Evolutionary conservation across 805 yeast genomes (phyloP).

Genomic region (Lipomyces mesembrius): DNA sequence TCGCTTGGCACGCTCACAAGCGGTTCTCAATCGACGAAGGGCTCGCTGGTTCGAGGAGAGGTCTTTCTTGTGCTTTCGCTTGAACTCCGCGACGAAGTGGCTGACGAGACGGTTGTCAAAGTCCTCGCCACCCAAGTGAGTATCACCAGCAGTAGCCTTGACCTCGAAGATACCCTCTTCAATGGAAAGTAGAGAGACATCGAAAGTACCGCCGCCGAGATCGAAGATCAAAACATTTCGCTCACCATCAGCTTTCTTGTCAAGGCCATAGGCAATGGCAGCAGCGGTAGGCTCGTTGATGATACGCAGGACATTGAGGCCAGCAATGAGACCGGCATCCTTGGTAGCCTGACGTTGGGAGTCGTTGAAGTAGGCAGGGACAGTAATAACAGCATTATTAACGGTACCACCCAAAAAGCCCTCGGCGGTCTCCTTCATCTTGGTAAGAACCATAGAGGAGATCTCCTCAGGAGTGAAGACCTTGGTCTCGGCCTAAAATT

Average conservation of each 20-base stretch:
- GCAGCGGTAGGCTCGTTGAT: slow-evolving; percentile 99
- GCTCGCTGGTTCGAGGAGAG: slow-evolving; percentile 93
- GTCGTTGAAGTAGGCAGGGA: slow-evolving; percentile 96
- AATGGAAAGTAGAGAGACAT: slow-evolving; percentile 89
- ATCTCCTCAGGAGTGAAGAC: slow-evolving; percentile 92
- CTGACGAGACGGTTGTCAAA: slow-evolving; percentile 95
- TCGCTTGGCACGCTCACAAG: slow-evolving; percentile 99
- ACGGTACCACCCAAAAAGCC: slow-evolving; percentile 82
- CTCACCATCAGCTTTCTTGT: slow-evolving; percentile 68
- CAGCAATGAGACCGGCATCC: slow-evolving; percentile 97
- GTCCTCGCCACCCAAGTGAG: slow-evolving; percentile 98
- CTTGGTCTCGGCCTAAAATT: slow-evolving; percentile 68
- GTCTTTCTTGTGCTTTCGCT: slow-evolving; percentile 97
- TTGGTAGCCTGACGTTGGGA: slow-evolving; percentile 98
- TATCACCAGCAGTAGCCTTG: slow-evolving; percentile 91
- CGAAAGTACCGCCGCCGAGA: slow-evolving; percentile 99
- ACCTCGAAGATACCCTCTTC: slow-evolving; percentile 97
- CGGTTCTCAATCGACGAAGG: slow-evolving; percentile 96
- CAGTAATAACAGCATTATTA: slow-evolving; percentile 92
- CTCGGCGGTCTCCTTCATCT: slow-evolving; percentile 95
- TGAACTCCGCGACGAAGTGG: slow-evolving; percentile 93
- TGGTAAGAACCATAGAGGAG: slow-evolving; percentile 86
- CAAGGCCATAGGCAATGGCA: slow-evolving; percentile 97
- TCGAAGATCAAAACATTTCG: slow-evolving; percentile 91
- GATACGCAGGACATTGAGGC: slow-evolving; percentile 90